phyloP scores from a whole-genome alignment of 768 basidiomycete genomes.

The Lactarius sanguifluus region DNA sequence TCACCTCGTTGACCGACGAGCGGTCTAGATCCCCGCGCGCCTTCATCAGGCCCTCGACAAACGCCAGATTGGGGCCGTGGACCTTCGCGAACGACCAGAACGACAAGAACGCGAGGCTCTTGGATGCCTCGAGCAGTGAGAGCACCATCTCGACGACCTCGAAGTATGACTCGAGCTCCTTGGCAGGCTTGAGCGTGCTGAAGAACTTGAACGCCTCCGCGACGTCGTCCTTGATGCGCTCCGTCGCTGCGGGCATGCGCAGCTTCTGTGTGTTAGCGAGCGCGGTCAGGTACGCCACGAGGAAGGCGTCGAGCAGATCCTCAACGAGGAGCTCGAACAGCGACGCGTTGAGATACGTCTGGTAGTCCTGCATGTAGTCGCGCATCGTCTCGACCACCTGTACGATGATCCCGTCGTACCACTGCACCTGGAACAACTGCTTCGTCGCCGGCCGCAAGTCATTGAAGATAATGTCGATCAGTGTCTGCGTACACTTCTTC shows the following conservation, averaged over 20 bases:
- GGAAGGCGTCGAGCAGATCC: constrained; percentile 87
- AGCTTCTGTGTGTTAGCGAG: constrained; percentile 83
- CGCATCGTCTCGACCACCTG: constrained; percentile 95
- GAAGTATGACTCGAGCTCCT: constrained; percentile 81
- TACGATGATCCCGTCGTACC: constrained; percentile 88
- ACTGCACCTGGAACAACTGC: constrained; percentile 73
- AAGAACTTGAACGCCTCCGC: constrained; percentile 79
- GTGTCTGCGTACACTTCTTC: constrained; percentile 92
- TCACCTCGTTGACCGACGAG: constrained; percentile 82
- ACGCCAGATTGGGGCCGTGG: constrained; percentile 89
- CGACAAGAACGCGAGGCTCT: constrained; percentile 87
- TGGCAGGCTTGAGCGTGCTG: constrained; percentile 66
- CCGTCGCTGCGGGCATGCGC: constrained; percentile 80
- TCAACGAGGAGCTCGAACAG: constrained; percentile 90
- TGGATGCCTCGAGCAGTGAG: constrained; percentile 79
- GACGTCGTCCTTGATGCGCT: constrained; percentile 81
- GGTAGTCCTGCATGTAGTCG: constrained; percentile 96
- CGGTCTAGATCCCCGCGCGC: constrained; percentile 89
- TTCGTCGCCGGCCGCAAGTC: constrained; percentile 89
- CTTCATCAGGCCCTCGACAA: constrained; percentile 89
- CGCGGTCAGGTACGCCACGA: constrained; percentile 87
- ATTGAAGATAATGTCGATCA: constrained; percentile 94
- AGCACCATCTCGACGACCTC: constrained; percentile 85
- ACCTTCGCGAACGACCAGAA: constrained; percentile 93
- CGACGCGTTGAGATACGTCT: constrained; percentile 84